Conservation (phyloP, 2,329 filamentous ascomycete genomes). For the Coleophoma crateriformis region DNA sequence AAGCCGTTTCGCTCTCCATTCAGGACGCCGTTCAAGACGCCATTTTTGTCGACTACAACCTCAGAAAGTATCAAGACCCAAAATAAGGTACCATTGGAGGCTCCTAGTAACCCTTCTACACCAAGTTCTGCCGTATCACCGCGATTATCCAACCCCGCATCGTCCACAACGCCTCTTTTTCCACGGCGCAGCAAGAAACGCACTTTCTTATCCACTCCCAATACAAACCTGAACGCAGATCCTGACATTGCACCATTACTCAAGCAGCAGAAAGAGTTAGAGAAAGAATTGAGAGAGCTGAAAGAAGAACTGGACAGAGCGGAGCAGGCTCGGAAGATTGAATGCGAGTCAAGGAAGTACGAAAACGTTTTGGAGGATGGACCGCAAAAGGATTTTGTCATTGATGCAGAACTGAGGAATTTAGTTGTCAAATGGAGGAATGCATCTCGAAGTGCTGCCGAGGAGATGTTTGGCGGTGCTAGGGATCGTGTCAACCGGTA, state of each 20-base stretch:
- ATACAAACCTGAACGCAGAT: slow-evolving; percentile 15
- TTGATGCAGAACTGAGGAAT: slow-evolving; percentile 48
- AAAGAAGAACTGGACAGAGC: slow-evolving; percentile 40
- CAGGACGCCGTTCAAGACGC: slow-evolving; percentile 33
- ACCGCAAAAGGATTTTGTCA: slow-evolving; percentile 41
- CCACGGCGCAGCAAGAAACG: slow-evolving; percentile 4
- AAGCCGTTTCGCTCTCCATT: slow-evolving; percentile 72
- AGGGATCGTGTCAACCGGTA: slow-evolving; percentile 50
- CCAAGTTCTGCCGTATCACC: too few relatives aligned
- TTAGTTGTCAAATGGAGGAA: slow-evolving; percentile 56
- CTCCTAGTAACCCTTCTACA: too few relatives aligned
- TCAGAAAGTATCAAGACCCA: too few relatives aligned
- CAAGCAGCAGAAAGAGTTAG: slow-evolving; percentile 25
- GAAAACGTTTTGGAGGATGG: neutral
- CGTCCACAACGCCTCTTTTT: slow-evolving; percentile 6
- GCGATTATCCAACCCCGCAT: too few relatives aligned
- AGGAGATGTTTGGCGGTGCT: slow-evolving; percentile 59
- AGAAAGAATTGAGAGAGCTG: slow-evolving; percentile 21
- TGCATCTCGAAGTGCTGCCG: slow-evolving; percentile 57
- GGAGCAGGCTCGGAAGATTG: slow-evolving; percentile 47
- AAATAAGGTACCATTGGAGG: too few relatives aligned
- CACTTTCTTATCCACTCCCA: slow-evolving; percentile 9
- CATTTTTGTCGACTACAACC: neutral
- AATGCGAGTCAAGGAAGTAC: slow-evolving; percentile 20
- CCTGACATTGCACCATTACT: slow-evolving; percentile 25